Evolutionary conservation across 2,329 filamentous ascomycete genomes (phyloP).

Genomic region (Sordariomycetes sp.): DNA sequence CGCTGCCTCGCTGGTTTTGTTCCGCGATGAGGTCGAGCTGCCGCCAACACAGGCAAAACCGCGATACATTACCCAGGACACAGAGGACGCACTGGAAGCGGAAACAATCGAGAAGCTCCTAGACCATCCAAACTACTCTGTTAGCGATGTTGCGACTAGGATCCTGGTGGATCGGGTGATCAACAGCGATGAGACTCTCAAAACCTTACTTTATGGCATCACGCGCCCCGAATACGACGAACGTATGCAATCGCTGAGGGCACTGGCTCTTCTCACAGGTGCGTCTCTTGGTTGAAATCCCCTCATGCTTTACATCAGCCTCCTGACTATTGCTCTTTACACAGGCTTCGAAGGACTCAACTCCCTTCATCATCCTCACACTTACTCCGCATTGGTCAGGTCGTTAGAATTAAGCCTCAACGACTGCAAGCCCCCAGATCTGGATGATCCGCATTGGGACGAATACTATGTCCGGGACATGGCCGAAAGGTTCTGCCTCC

Average conservation of each 20-base stretch:
- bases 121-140: conserved; percentile 62
- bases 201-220: conserved; percentile 47
- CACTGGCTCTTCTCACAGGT: conserved; percentile 42
- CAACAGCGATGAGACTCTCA: conserved; percentile 45
- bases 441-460: conserved; percentile 49
- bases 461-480: conserved; percentile 55
- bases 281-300: conserved; percentile 5
- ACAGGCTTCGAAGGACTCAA: conserved; percentile 27
- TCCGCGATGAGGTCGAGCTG: conserved; percentile 58
- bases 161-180: conserved; percentile 48
- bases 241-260: conserved; percentile 46
- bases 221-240: conserved; percentile 49
- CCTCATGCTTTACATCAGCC: neutral
- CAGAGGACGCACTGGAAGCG: conserved; percentile 60
- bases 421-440: conserved; percentile 38
- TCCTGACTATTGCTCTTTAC: conserved; percentile 13
- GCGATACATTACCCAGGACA: conserved; percentile 66
- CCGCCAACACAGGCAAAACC: conserved; percentile 55
- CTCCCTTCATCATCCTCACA: conserved; percentile 38
- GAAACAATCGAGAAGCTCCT: conserved; percentile 60
- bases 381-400: conserved; percentile 48
- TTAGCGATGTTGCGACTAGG: conserved; percentile 58
- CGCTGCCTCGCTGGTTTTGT: conserved; percentile 46
- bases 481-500: conserved; percentile 50
- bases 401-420: conserved; percentile 47